Conservation (phyloP, 768 basidiomycete species). For the Boletus bicolor region DNA sequence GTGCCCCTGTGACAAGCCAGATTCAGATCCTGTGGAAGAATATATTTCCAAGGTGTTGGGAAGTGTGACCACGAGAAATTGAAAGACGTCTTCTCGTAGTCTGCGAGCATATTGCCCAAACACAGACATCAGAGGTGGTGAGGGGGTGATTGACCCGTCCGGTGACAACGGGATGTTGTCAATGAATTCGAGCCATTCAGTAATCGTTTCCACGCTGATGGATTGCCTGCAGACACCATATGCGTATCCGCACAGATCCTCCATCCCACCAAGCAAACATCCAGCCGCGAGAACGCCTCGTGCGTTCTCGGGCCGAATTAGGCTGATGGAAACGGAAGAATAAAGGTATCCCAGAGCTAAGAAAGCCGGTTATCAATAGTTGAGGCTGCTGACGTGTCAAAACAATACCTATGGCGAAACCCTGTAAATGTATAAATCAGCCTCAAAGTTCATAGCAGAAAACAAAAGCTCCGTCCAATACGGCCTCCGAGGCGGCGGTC, state of each 20-base stretch:
- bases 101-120: conserved; percentile 77
- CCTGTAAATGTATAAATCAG: conserved; percentile 40
- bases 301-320: conserved; percentile 75
- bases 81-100: conserved; percentile 73
- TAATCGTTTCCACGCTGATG: conserved; percentile 71
- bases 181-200: conserved; percentile 75
- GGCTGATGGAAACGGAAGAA: conserved; percentile 64
- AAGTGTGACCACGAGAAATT: conserved; percentile 72
- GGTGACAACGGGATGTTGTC: conserved; percentile 48
- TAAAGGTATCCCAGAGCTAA: conserved; percentile 79
- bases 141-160: conserved; percentile 47
- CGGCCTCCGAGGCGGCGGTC: conserved; percentile 21
- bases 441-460: background rate
- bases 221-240: conserved; percentile 76
- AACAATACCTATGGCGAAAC: conserved; percentile 66
- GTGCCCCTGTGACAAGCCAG: conserved; percentile 35
- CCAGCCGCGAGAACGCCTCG: conserved; percentile 83
- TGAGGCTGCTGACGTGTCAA: conserved; percentile 4
- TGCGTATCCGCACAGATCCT: conserved; percentile 75
- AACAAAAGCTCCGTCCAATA: conserved; percentile 17
- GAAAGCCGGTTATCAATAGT: conserved; percentile 22
- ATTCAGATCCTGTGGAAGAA: conserved; percentile 37
- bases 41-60: conserved; percentile 62
- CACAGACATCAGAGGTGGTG: conserved; percentile 51
- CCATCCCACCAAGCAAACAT: conserved; percentile 83